These are phyloP conservation scores for Neckera pumila DNA, from an alignment of 225 moss, liverwort and hornwort genomes.

Conservation along the genomic window DNA sequence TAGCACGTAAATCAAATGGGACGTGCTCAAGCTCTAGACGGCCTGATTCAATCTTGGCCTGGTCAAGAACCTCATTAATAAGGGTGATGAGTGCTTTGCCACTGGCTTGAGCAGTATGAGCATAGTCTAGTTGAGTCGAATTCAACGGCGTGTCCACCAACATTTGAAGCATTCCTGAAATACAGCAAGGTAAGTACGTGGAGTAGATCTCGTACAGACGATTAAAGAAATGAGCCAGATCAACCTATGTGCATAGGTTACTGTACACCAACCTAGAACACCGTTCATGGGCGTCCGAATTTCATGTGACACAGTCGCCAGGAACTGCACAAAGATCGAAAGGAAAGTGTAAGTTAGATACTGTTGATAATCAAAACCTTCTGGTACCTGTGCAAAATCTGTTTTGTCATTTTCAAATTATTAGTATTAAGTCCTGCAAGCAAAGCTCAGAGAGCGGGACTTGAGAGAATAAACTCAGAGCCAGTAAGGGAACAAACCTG, in stretches of 20 bases:
- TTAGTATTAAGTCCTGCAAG: not conserved
- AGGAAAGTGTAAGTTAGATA: not conserved
- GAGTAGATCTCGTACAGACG: not conserved
- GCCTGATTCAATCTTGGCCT: conserved; percentile 67
- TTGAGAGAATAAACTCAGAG: not conserved
- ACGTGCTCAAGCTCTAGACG: conserved; percentile 61
- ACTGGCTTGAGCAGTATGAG: conserved; percentile 62
- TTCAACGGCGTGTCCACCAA: conserved; percentile 56
- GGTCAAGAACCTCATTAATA: conserved; percentile 62
- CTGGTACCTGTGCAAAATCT: not conserved
- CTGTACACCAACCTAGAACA: conserved; percentile 38
- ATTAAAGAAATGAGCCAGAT: not conserved
- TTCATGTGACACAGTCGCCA: conserved; percentile 63
- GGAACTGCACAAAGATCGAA: conserved; percentile 32
- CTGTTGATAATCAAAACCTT: not conserved
- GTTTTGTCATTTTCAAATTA: not conserved
- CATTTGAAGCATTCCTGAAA: conserved; percentile 69
- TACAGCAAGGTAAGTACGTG: not conserved
- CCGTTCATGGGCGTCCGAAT: conserved; percentile 71
- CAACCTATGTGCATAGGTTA: not conserved
- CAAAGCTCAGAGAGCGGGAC: not conserved
- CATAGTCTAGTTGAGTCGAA: conserved; percentile 47
- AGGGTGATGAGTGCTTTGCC: conserved; percentile 71
- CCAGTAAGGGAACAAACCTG: conserved; percentile 19
- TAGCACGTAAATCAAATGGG: conserved; percentile 51